Percentiles rank a stretch among this genome's conserved stretches.
Evolutionary conservation across 371 early-diverging fungal genomes (phyloP).

Genomic region (Haplosporangium sp.): DNA sequence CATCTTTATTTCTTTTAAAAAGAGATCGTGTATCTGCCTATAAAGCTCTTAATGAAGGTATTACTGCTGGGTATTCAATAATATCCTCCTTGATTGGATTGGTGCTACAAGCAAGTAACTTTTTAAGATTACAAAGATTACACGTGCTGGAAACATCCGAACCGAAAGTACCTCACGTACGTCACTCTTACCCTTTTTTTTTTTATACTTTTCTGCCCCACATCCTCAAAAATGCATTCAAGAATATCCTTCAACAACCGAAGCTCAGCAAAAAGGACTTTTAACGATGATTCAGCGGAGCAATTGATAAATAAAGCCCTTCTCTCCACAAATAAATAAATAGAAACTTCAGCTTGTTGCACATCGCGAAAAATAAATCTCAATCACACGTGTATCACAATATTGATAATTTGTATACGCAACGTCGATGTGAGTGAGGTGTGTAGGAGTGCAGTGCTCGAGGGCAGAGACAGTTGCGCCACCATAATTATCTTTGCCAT

Average conservation of each 20-base stretch:
- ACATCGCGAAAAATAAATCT: too few species aligned
- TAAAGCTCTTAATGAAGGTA: too few species aligned
- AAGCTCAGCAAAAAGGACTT: too few species aligned
- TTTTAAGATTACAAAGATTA: not conserved
- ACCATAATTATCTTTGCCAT: not conserved
- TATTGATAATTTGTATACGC: not conserved
- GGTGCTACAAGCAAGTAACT: too few species aligned
- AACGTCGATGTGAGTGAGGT: not conserved
- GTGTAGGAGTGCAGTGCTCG: not conserved
- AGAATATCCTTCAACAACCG: too few species aligned
- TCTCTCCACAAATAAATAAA: not conserved
- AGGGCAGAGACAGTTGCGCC: not conserved
- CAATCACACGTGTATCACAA: not conserved
- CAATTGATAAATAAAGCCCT: not conserved
- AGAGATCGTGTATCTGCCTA: too few species aligned
- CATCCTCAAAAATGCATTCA: too few species aligned
- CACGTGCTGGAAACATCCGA: constrained; percentile 6
- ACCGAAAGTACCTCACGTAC: not conserved
- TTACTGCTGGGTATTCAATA: too few species aligned
- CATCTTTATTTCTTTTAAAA: too few species aligned
- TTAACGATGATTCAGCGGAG: not conserved
- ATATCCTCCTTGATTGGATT: too few species aligned
- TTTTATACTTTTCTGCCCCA: not conserved
- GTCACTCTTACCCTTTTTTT: not conserved
- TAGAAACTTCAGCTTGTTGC: too few species aligned